Evolutionary conservation across 176 grass and related monocot species (phyloP), one percentile per base, ranked within the genome.

Genomic region (Triticum turgidum): DNA sequence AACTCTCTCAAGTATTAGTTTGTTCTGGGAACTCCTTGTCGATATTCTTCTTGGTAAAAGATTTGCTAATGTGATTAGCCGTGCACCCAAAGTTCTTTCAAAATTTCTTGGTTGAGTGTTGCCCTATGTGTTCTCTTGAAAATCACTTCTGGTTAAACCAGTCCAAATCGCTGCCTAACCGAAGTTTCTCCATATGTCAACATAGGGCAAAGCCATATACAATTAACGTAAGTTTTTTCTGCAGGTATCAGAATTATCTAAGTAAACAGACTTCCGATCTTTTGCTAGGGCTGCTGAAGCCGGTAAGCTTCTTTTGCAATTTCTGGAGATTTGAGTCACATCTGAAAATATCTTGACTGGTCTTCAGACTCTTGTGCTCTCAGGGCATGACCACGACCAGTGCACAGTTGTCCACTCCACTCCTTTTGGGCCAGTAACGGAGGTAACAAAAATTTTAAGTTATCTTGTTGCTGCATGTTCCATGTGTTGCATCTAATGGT

Each of bases 351-450:
- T 84, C 15, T 67, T 79, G 51, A 89, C 67, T 68, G 41, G 78
- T 81, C 69, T 86, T 17, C 82, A 98, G 97, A 77, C 85, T 87
- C 92, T 98, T 83, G 97, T 98, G 32, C 87, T 98, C 61, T 98
- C 92, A 65, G 90, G 94, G 47, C 97, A 98, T 90, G 96, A 98
- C 69, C 97, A 98, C 83, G 97, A 98, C 87, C 97, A 98, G 88
- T 98, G 97, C 68, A 94, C 97, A 83, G 72, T 94, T 22, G 33
- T 68, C 49, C 97, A 96, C 85, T 88, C 94, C 35, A 91, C 88
- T 32, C 73, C 92, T 74, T 86, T 83, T 90, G 92, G 90, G 13
- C 22, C 87, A 58, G 84, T 94, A 76, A 92, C 44, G 21, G 97
- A 98, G 92, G 96, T 93, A 86, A 84, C 82, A 80, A 20, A 85